A percentile compares a stretch with the other conserved stretches of the same genome.
These are phyloP conservation scores for Hypholoma fasciculare DNA, from an alignment of 768 basidiomycete genomes.

Conservation along the genomic window DNA sequence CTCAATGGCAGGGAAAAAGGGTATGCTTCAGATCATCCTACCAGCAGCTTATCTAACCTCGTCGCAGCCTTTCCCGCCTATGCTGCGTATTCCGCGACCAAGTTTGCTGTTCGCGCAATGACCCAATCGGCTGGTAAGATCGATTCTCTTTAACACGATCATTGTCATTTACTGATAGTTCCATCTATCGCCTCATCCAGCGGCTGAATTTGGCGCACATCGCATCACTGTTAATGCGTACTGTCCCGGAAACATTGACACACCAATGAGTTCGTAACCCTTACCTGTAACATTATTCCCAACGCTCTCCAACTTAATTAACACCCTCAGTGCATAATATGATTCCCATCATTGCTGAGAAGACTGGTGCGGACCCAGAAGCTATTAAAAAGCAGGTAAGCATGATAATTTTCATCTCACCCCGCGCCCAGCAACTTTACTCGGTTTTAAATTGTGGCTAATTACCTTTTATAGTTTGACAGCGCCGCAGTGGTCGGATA, in stretches of 20 bases:
- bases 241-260: slow-evolving; percentile 29
- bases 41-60: too few relatives aligned
- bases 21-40: slow-evolving; percentile 4
- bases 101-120: slow-evolving; percentile 37
- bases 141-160: not conserved
- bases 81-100: slow-evolving; percentile 29
- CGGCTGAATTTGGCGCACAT: slow-evolving; percentile 34
- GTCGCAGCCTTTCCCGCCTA: too few relatives aligned
- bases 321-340: not conserved
- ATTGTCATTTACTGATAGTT: too few relatives aligned
- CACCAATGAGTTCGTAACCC: slow-evolving; percentile 3
- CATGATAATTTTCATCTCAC: too few relatives aligned
- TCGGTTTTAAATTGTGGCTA: too few relatives aligned
- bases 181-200: slow-evolving; percentile 15
- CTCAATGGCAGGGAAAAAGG: slow-evolving; percentile 30
- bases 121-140: slow-evolving; percentile 36
- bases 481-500: too few relatives aligned
- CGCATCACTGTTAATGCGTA: slow-evolving; percentile 45
- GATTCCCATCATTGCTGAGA: too few relatives aligned
- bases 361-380: not conserved
- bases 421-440: too few relatives aligned
- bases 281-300: not conserved
- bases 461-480: too few relatives aligned
- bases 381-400: not conserved
- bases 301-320: not conserved